Base-by-base conservation (phyloP, 2,329 filamentous ascomycete genomes). In the Fusarium metavorans region DNA sequence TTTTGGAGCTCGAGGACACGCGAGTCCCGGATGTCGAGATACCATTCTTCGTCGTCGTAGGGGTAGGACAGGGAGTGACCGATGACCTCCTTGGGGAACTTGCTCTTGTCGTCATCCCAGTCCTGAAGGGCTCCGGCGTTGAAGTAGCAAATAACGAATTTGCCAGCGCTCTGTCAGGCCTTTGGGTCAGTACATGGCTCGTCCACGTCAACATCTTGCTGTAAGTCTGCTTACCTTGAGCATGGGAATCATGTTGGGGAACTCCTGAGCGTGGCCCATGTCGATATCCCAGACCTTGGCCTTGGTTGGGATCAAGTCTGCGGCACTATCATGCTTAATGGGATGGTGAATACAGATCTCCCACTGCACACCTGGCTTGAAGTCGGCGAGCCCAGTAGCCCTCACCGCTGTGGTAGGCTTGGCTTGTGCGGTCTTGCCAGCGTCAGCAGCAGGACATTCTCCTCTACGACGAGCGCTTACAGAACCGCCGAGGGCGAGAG, bases 61-160 rank as follows among this genome's bases (percentile, higher is more conserved):
- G 75, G 77, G 43, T 72, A 73, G 25, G 71, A 73, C 23, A 81
- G 72, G 6, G 75, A 64, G 30, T 73, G 79, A 16, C 79, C 79
- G 20, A 80, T 67, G 62, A 69, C 76, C 7, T 56, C 69, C 5
- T 73, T 41, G 35, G 79, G 76, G 59, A 82, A 82, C 6, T 73
- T 20, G 39, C 74, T 70, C 25, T 67, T 74, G 62, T 81, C 79
- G 2, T 73, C 58, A 50, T 82, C 80, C 78, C 77, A 82, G 32
- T 37, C 66, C 66, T 82, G 79, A 13, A 80, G 64, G 13, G 81
- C 81, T 41, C 81, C 80, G 18, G 77, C 77, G 54, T 82, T 82
- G 73, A 82, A 80, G 73, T 82, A 82, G 71, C 81, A 82, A 20
- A 82, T 74, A 3, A 82, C 75, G 32, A 80, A 78, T 30, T 82